Conservation (phyloP, 257 asterid species). For the Avicennia marina region DNA sequence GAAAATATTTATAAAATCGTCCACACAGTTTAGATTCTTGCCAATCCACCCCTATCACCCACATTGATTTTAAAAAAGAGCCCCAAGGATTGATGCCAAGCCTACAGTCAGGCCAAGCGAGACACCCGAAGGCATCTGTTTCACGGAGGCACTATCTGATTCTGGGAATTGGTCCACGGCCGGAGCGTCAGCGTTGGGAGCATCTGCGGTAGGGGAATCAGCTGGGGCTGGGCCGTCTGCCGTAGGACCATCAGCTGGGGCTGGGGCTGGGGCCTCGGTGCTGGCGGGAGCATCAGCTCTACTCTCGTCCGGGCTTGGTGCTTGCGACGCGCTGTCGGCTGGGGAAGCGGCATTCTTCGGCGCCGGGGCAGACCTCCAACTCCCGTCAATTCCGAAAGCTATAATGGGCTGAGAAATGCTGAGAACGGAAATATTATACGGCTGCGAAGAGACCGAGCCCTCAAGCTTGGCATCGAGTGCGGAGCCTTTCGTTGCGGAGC, state of each 20-base stretch:
- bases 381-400: constrained; percentile 53
- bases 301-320: neutral
- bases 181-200: neutral
- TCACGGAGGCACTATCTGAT: no score
- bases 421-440: constrained; percentile 63
- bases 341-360: constrained; percentile 16
- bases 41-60: no score
- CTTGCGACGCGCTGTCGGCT: constrained; percentile 1
- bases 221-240: neutral
- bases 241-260: constrained; percentile 3
- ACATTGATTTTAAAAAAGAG: no score
- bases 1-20: no score
- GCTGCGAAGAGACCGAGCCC: constrained; percentile 37
- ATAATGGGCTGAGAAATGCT: constrained; percentile 39
- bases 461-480: constrained; percentile 21
- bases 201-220: constrained; percentile 1
- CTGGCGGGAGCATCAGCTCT: constrained; percentile 10
- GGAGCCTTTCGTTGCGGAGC: constrained; percentile 53
- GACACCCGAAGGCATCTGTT: no score
- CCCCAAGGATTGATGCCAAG: no score
- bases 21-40: no score
- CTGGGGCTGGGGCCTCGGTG: constrained; percentile 7
- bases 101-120: no score
- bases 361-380: constrained; percentile 25
- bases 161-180: no score